Evolutionary conservation across 305 asterid species (phyloP).

Genomic region (Lippia alba): DNA sequence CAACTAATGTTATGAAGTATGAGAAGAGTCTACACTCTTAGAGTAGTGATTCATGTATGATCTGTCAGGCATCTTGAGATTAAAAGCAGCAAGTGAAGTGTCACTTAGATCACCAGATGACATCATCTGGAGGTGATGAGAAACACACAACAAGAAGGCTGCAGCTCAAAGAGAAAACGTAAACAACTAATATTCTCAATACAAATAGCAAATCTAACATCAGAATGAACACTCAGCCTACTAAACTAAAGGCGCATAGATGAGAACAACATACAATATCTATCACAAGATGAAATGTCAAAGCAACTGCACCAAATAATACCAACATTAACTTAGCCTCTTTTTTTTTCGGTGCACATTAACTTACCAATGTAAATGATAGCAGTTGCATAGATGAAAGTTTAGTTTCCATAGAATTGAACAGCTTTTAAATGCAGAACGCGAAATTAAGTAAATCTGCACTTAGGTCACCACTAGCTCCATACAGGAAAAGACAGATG

Average conservation of each 20-base stretch:
- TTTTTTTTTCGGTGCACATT: too few relatives aligned
- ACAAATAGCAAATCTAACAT: slow-evolving; percentile 15
- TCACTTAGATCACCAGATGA: slow-evolving; percentile 17
- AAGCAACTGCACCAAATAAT: slow-evolving; percentile 15
- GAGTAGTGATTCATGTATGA: slow-evolving; percentile 26
- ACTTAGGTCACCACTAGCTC: neutral
- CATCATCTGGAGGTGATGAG: slow-evolving; percentile 24
- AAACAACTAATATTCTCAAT: slow-evolving; percentile 3
- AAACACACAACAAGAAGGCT: slow-evolving; percentile 19
- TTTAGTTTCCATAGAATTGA: slow-evolving; percentile 25
- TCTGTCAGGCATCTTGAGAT: slow-evolving; percentile 11
- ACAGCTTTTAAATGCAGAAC: neutral
- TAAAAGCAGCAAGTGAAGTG: slow-evolving; percentile 14
- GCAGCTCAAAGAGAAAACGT: slow-evolving; percentile 6
- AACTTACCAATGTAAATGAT: slow-evolving; percentile 11
- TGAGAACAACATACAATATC: slow-evolving; percentile 7
- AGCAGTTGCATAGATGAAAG: slow-evolving; percentile 24
- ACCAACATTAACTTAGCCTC: slow-evolving; percentile 13
- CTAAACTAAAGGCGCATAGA: slow-evolving; percentile 9
- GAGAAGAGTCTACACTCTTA: slow-evolving; percentile 19
- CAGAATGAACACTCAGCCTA: slow-evolving; percentile 4
- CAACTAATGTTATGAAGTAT: slow-evolving; percentile 20
- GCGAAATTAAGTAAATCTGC: slow-evolving; percentile 21
- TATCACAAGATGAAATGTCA: slow-evolving; percentile 26
- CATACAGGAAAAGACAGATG: slow-evolving; percentile 26